These are phyloP conservation scores for Zalaria obscura DNA, from an alignment of 2,329 filamentous ascomycete species.

Conservation along the genomic window DNA sequence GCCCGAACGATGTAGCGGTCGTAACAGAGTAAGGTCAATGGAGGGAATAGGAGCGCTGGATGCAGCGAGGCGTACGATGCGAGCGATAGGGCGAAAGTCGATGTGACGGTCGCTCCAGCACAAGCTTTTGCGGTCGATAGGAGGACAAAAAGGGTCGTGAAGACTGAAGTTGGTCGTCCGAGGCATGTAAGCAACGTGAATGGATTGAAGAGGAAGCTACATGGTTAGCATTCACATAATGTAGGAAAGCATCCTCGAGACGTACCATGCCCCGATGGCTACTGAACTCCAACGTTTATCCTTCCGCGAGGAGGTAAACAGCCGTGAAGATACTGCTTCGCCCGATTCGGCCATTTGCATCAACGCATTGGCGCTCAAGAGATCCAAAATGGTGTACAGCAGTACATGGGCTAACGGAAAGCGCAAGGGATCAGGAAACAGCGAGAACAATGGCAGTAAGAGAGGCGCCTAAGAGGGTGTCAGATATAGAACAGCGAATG, in stretches of 20 bases:
- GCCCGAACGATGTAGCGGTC: slow-evolving; percentile 29
- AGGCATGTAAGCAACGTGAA: slow-evolving; percentile 87
- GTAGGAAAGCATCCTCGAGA: slow-evolving; percentile 1
- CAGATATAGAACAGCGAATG: slow-evolving; percentile 3
- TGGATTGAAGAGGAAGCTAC: slow-evolving; percentile 82
- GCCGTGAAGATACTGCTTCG: slow-evolving; percentile 57
- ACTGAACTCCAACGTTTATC: slow-evolving; percentile 60
- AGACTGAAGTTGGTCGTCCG: slow-evolving; percentile 74
- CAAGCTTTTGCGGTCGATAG: slow-evolving; percentile 72
- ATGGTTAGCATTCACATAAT: slow-evolving; percentile 8
- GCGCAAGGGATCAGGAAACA: slow-evolving; percentile 56
- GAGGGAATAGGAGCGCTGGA: slow-evolving; percentile 72
- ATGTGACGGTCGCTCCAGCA: slow-evolving; percentile 52
- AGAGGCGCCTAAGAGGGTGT: slow-evolving; percentile 62
- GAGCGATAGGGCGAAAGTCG: slow-evolving; percentile 73
- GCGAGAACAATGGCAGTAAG: slow-evolving; percentile 78
- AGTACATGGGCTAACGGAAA: slow-evolving; percentile 58
- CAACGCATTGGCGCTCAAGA: slow-evolving; percentile 69
- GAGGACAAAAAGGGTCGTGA: slow-evolving; percentile 79
- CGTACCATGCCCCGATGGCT: slow-evolving; percentile 66
- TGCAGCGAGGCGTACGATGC: slow-evolving; percentile 89
- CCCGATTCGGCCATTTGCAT: slow-evolving; percentile 68
- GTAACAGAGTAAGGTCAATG: slow-evolving; percentile 66
- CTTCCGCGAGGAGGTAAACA: slow-evolving; percentile 67
- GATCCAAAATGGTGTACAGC: slow-evolving; percentile 67